These are phyloP conservation scores for Ophiostoma ulmi DNA, from an alignment of 2,329 filamentous ascomycete species.

Conservation along the genomic window DNA sequence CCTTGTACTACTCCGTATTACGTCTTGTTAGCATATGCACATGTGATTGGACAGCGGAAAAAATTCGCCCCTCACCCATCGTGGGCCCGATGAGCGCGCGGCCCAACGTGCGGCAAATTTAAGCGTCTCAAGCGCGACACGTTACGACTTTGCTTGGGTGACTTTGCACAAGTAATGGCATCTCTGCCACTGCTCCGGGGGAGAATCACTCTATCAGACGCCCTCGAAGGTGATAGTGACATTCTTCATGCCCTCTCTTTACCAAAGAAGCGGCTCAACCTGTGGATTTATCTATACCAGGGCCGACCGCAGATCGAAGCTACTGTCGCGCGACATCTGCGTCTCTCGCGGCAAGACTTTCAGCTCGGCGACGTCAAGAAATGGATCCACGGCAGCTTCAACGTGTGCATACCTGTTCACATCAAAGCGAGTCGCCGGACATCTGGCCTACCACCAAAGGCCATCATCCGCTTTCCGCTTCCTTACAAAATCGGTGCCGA, in stretches of 20 bases:
- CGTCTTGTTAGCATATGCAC: too few relatives aligned
- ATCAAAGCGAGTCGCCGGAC: not conserved
- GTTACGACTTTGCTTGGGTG: not conserved
- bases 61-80: too few relatives aligned
- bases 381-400: conserved; percentile 8
- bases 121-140: too few relatives aligned
- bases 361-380: not conserved
- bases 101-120: too few relatives aligned
- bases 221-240: not conserved
- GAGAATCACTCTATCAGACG: not conserved
- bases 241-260: not conserved
- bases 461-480: conserved; percentile 8
- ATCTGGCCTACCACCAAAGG: not conserved
- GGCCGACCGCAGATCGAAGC: conserved; percentile 4
- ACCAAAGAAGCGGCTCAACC: not conserved
- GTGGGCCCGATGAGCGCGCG: too few relatives aligned
- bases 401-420: not conserved
- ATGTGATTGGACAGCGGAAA: too few relatives aligned
- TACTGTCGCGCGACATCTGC: not conserved
- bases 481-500: conserved; percentile 2
- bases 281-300: not conserved
- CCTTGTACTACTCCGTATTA: too few relatives aligned
- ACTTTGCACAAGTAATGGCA: not conserved
- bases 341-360: not conserved
- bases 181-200: conserved; percentile 3